These are phyloP conservation scores for Cardamine resedifolia DNA, from an alignment of 345 rosid genomes.

Conservation along the genomic window DNA sequence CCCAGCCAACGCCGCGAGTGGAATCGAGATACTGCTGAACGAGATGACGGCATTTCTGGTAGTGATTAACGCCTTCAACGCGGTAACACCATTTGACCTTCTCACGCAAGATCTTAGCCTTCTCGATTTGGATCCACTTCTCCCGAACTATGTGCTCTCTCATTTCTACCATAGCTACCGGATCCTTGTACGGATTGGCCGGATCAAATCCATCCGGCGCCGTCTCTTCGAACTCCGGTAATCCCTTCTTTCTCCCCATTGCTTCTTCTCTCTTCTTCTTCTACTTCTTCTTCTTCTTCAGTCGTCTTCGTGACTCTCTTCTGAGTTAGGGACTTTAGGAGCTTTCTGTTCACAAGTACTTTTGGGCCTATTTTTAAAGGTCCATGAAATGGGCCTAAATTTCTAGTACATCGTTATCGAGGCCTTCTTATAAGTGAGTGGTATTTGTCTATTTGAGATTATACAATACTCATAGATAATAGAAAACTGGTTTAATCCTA, in stretches of 20 bases:
- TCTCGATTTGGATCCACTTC: conserved; percentile 99
- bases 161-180: conserved; percentile 98
- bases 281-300: conserved; percentile 1
- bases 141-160: conserved; percentile 93
- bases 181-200: conserved; percentile 82
- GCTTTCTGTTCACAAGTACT: background rate
- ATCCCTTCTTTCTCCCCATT: conserved; percentile 96
- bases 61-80: conserved; percentile 94
- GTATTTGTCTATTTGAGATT: background rate
- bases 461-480: no score
- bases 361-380: conserved; percentile 13
- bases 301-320: background rate
- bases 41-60: conserved; percentile 95
- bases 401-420: background rate
- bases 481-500: no score
- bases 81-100: conserved; percentile 95
- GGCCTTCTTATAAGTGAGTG: background rate
- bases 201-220: conserved; percentile 98
- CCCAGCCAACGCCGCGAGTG: conserved; percentile 99
- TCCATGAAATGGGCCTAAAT: background rate
- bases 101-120: conserved; percentile 94
- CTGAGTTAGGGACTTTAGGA: background rate
- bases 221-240: conserved; percentile 87
- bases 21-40: conserved; percentile 89
- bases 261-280: background rate